phyloP scores from a whole-genome alignment of 2,329 filamentous ascomycete genomes.

The Fusarium sp. region DNA sequence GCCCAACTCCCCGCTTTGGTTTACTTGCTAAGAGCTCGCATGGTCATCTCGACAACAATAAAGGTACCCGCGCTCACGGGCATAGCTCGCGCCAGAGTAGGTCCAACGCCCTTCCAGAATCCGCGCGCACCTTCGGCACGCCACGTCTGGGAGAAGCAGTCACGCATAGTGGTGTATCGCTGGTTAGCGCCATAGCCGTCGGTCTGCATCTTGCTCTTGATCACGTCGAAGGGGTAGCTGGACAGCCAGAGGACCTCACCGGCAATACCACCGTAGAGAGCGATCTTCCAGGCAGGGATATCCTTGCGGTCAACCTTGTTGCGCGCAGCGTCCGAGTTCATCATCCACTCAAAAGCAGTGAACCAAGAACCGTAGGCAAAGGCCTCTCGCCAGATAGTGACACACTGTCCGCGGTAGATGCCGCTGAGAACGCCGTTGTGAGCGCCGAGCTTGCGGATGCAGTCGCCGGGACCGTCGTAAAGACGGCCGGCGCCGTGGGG shows the following conservation, averaged over 20 bases:
- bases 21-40: constrained; percentile 66
- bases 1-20: not conserved
- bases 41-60: constrained; percentile 78
- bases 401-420: constrained; percentile 86
- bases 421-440: constrained; percentile 73
- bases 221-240: constrained; percentile 94
- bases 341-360: constrained; percentile 92
- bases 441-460: constrained; percentile 82
- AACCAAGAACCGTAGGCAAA: constrained; percentile 98
- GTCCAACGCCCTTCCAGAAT: constrained; percentile 95
- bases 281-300: constrained; percentile 85
- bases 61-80: constrained; percentile 98
- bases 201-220: constrained; percentile 99
- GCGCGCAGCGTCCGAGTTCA: constrained; percentile 86
- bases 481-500: constrained; percentile 84
- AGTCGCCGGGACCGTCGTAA: constrained; percentile 88
- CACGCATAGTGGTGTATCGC: constrained; percentile 83
- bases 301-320: constrained; percentile 81
- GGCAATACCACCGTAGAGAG: constrained; percentile 90
- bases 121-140: constrained; percentile 79
- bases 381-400: constrained; percentile 89
- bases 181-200: constrained; percentile 83
- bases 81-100: constrained; percentile 93
- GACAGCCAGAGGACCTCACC: constrained; percentile 93
- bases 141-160: constrained; percentile 89